Percentiles rank a stretch among this genome's conserved stretches.
Evolutionary conservation across 495 filamentous ascomycete genomes (phyloP).

Genomic region (Pseudomonodictys pantanalensis): DNA sequence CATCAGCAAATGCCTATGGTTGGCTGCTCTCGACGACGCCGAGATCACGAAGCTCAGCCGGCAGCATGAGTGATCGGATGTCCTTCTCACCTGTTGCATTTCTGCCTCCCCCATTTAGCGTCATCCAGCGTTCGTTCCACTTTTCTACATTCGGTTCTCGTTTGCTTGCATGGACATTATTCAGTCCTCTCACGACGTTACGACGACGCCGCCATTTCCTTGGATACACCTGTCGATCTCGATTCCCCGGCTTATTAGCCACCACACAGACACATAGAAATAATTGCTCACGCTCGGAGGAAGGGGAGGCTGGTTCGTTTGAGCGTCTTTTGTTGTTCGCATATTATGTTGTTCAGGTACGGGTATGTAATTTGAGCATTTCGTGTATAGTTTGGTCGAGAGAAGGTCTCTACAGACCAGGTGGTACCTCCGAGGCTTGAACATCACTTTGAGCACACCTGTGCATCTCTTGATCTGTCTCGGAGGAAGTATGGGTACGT

Average conservation of each 20-base stretch:
- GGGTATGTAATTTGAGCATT: too few relatives aligned
- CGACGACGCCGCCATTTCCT: slow-evolving; percentile 13
- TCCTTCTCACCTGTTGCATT: not conserved
- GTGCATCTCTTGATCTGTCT: too few relatives aligned
- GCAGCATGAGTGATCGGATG: slow-evolving; percentile 16
- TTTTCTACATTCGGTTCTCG: not conserved
- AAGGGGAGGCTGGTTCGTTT: not conserved
- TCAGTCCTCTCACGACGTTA: slow-evolving; percentile 1
- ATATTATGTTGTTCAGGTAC: not conserved
- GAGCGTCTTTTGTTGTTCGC: not conserved
- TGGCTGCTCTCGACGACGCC: slow-evolving; percentile 81
- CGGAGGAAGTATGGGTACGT: too few relatives aligned
- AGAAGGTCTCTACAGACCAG: too few relatives aligned
- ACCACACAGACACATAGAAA: slow-evolving; percentile 17
- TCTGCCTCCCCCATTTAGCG: slow-evolving; percentile 7
- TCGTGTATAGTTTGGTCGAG: too few relatives aligned
- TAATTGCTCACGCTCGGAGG: slow-evolving; percentile 31
- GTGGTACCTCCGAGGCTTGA: too few relatives aligned
- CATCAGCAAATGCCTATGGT: slow-evolving; percentile 91
- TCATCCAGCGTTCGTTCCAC: not conserved
- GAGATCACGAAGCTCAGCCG: slow-evolving; percentile 57
- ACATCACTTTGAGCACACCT: too few relatives aligned
- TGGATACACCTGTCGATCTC: slow-evolving; percentile 3
- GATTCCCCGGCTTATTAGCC: slow-evolving; percentile 28
- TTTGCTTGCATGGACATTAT: not conserved